Base-by-base conservation (phyloP, 139 green algal genomes). In the Diplosphaera chodatii region DNA sequence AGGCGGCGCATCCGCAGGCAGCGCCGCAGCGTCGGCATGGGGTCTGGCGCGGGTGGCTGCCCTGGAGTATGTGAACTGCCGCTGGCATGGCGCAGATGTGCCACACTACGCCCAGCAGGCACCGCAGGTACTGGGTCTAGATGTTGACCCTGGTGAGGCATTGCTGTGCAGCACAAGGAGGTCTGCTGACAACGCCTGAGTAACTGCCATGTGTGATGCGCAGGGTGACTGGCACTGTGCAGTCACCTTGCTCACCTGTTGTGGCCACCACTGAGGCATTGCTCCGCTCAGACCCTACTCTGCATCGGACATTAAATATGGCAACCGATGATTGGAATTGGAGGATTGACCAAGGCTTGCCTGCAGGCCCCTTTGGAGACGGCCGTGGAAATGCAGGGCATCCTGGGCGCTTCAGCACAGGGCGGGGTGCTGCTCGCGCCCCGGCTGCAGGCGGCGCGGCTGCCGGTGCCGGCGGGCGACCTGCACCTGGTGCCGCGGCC, bases 401-500 rank as follows among this genome's bases (percentile, higher is more conserved):
- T 18, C 10, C 48, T 59, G 48, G 48, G 48, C 16, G 13, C 16
- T 25, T 10, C 16, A 5, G 8, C 48, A 3, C 13, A 3, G 3
- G 48, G 13, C 10, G 48, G 48, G 25, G 48, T 59, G 48, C 3
- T 59, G 48, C 22, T 18, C 13, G 48, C 48, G 48, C 48, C 48
- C 13, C 48, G 48, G 48, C 48, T 59, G 48, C 18, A 25, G 16
- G 3, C 13, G 48, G 48, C 48, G 10, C 8, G 18, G 48, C 48
- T 59, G 48, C 16, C 48, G 48, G 48, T 18, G 48, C 48, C 48
- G 48, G 16, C 48, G 25, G 48, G 48, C 16, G 48, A 59, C 6
- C 4, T 77, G 25, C 78, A 83, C 64, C 29, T 86, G 1, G 40
- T 74, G 4, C 81, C 88, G 0, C 63, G 66, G 30, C 82, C 88